Evolutionary conservation across 2,329 filamentous ascomycete species (phyloP).

Genomic region (Didymella keratinophila): DNA sequence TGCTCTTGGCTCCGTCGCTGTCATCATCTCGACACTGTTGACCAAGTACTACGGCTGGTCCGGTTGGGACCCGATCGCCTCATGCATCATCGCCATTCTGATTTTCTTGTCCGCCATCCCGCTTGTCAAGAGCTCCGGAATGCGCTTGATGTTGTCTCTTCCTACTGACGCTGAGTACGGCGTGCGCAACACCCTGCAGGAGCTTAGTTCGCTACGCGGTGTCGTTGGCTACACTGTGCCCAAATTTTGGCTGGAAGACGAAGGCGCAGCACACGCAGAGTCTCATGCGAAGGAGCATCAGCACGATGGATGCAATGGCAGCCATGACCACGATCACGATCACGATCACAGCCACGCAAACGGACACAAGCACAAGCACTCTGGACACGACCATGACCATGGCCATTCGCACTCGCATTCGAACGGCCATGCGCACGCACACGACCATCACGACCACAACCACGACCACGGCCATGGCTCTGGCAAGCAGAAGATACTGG

Average conservation of each 20-base stretch:
- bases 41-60: conserved; percentile 90
- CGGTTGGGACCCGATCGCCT: conserved; percentile 93
- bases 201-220: conserved; percentile 80
- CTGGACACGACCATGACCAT: conserved; percentile 38
- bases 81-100: conserved; percentile 88
- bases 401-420: conserved; percentile 36
- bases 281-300: conserved; percentile 52
- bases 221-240: conserved; percentile 87
- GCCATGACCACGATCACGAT: conserved; percentile 38
- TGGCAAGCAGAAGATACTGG: conserved; percentile 66
- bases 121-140: conserved; percentile 83
- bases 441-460: conserved; percentile 42
- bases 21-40: conserved; percentile 88
- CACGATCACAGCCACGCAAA: conserved; percentile 46
- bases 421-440: conserved; percentile 48
- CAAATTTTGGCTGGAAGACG: conserved; percentile 91
- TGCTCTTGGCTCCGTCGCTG: conserved; percentile 90
- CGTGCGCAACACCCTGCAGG: conserved; percentile 83
- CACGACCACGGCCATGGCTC: conserved; percentile 47
- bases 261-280: conserved; percentile 52
- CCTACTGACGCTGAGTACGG: conserved; percentile 87
- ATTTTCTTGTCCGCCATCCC: conserved; percentile 94
- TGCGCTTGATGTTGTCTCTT: conserved; percentile 81
- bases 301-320: conserved; percentile 34
- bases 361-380: conserved; percentile 48